These are phyloP conservation scores for Yarrowia deformans DNA, from an alignment of 805 yeast genomes.

Conservation along the genomic window DNA sequence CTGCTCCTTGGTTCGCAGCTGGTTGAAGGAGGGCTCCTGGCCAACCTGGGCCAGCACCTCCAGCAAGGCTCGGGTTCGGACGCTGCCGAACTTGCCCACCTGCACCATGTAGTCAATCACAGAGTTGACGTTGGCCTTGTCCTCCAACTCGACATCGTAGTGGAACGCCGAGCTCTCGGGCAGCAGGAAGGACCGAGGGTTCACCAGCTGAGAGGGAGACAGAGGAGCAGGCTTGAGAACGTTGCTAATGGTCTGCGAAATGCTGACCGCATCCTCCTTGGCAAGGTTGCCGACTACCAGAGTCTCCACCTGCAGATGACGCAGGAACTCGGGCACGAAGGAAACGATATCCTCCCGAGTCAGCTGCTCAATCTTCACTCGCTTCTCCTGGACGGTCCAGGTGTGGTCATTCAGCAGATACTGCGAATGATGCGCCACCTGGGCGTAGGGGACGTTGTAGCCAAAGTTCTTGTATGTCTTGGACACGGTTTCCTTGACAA, in stretches of 20 bases:
- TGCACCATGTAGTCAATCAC: constrained; percentile 82
- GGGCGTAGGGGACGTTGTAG: constrained; percentile 77
- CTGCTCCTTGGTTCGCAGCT: constrained; percentile 91
- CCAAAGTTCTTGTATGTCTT: constrained; percentile 74
- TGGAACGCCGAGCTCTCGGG: constrained; percentile 45
- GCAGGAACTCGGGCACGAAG: constrained; percentile 61
- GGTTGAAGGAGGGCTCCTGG: constrained; percentile 88
- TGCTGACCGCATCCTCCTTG: constrained; percentile 60
- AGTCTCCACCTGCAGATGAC: constrained; percentile 72
- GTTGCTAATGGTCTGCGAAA: constrained; percentile 56
- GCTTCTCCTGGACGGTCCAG: constrained; percentile 69
- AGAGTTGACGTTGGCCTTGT: constrained; percentile 77
- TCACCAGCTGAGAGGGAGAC: constrained; percentile 56
- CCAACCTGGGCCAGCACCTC: constrained; percentile 75
- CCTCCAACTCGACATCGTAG: constrained; percentile 55
- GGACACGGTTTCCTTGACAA: constrained; percentile 66
- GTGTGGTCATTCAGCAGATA: constrained; percentile 74
- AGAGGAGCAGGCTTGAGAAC: constrained; percentile 54
- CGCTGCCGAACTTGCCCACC: constrained; percentile 60
- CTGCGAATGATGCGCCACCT: constrained; percentile 68
- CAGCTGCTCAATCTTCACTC: constrained; percentile 57
- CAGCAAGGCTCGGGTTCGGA: constrained; percentile 57
- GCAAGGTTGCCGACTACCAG: constrained; percentile 77
- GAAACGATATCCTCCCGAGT: constrained; percentile 58
- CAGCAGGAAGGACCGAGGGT: constrained; percentile 54